Conservation (phyloP, 305 asterid species). For the Fraxinus platypoda region DNA sequence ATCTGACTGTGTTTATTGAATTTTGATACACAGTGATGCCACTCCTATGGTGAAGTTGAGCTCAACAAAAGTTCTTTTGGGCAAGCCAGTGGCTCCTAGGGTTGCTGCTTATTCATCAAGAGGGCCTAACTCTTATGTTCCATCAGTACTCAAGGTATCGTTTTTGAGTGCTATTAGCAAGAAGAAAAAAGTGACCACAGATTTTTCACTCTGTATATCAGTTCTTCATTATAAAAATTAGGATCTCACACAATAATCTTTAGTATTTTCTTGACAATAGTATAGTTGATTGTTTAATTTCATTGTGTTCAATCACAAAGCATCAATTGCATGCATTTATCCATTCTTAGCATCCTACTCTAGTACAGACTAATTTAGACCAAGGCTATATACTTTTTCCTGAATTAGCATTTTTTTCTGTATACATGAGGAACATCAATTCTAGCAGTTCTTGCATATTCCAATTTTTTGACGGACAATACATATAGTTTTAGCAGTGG, state of each 20-base stretch:
- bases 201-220: neutral
- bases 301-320: neutral
- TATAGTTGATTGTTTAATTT: neutral
- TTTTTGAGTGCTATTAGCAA: neutral
- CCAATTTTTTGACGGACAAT: neutral
- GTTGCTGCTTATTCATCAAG: conserved; percentile 14
- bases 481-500: neutral
- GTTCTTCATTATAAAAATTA: neutral
- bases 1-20: neutral
- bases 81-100: conserved; percentile 5
- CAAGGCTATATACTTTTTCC: neutral
- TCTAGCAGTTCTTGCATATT: neutral
- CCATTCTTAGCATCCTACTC: too few species aligned
- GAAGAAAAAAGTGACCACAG: neutral
- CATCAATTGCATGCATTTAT: neutral
- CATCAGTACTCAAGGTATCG: conserved; percentile 12
- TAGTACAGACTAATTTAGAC: too few species aligned
- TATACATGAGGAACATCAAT: conserved; percentile 1
- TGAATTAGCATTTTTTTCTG: neutral
- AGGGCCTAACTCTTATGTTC: conserved; percentile 17
- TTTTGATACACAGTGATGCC: neutral
- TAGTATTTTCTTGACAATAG: neutral
- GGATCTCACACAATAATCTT: neutral
- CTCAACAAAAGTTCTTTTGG: neutral
- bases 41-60: neutral